phyloP scores from a whole-genome alignment of 1,139 yeast species.

The Meyerozyma elateridarum region DNA sequence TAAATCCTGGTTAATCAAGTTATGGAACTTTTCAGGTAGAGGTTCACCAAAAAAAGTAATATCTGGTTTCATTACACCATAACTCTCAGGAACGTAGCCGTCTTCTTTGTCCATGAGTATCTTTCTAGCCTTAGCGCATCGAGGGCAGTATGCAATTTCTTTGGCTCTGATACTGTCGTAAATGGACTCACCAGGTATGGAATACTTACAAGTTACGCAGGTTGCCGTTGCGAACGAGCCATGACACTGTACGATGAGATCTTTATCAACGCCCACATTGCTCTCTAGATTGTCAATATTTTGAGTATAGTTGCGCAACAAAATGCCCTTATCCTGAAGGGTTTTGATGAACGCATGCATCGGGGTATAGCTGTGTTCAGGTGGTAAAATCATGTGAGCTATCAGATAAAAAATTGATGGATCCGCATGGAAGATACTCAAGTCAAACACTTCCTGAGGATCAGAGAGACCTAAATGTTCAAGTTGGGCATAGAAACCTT shows the following conservation, averaged over 20 bases:
- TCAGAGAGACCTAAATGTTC: conserved; percentile 67
- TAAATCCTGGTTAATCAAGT: conserved; percentile 14
- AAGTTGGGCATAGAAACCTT: conserved; percentile 79
- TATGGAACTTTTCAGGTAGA: conserved; percentile 46
- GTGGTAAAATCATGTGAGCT: conserved; percentile 85
- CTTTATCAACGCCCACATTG: conserved; percentile 69
- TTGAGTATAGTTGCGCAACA: conserved; percentile 87
- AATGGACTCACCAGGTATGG: conserved; percentile 64
- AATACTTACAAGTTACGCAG: conserved; percentile 72
- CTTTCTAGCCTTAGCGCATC: conserved; percentile 42
- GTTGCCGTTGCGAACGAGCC: conserved; percentile 94
- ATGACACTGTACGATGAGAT: conserved; percentile 85
- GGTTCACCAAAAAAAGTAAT: conserved; percentile 93
- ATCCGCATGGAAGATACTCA: conserved; percentile 66
- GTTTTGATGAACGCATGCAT: conserved; percentile 78
- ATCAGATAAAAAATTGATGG: conserved; percentile 83
- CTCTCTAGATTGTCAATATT: conserved; percentile 90
- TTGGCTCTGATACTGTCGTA: conserved; percentile 56
- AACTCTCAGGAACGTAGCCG: conserved; percentile 15
- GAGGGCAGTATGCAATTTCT: conserved; percentile 69
- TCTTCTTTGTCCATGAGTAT: conserved; percentile 14
- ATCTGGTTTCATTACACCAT: conserved; percentile 79
- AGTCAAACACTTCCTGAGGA: conserved; percentile 92
- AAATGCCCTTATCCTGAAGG: conserved; percentile 71
- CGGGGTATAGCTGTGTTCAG: conserved; percentile 70